phyloP scores from a whole-genome alignment of 2,329 filamentous ascomycete genomes.

The Gnomoniopsis smithogilvyi region DNA sequence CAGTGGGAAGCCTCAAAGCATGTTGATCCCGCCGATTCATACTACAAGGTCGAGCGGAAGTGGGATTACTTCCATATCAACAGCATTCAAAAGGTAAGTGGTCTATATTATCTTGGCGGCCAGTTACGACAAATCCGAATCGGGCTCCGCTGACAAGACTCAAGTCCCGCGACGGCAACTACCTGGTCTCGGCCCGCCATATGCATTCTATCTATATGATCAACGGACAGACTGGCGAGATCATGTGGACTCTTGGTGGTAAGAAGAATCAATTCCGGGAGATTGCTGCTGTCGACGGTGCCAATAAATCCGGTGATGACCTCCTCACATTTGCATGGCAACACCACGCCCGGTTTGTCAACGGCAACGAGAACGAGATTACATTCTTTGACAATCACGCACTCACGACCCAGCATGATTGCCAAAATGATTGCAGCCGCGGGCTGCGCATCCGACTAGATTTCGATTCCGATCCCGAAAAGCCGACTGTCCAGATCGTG shows the following conservation, averaged over 20 bases:
- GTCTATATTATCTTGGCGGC: too few relatives aligned
- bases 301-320: conserved; percentile 18
- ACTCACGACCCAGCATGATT: not conserved
- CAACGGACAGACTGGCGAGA: conserved; percentile 27
- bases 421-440: not conserved
- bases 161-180: conserved; percentile 27
- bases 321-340: conserved; percentile 31
- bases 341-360: conserved; percentile 33
- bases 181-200: conserved; percentile 34
- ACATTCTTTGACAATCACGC: conserved; percentile 36
- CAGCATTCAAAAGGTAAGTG: conserved; percentile 30
- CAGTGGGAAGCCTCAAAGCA: conserved; percentile 34
- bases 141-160: not conserved
- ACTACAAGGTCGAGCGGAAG: conserved; percentile 26
- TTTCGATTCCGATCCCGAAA: not conserved
- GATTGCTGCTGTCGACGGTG: conserved; percentile 30
- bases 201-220: conserved; percentile 28
- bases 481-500: not conserved
- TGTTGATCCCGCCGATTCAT: conserved; percentile 22
- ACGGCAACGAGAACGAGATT: conserved; percentile 23
- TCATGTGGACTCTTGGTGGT: conserved; percentile 35
- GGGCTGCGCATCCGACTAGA: not conserved
- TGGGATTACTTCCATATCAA: conserved; percentile 39
- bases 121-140: too few relatives aligned
- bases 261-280: conserved; percentile 32